Conservation (phyloP, 2,329 filamentous ascomycete species). For the Aspergillus sojae region DNA sequence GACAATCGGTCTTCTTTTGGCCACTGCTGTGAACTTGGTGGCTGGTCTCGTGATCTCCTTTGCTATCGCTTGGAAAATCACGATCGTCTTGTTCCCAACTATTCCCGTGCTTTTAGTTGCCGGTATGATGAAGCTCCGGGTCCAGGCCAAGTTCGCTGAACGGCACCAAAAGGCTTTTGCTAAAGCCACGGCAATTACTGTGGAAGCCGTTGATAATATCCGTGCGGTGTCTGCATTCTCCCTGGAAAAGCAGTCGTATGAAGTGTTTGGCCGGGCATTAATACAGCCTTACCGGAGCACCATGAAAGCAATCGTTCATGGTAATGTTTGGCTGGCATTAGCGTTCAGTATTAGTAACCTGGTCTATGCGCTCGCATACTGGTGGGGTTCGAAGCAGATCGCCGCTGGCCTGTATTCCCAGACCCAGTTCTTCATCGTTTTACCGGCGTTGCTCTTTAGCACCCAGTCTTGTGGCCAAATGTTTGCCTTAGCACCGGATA, state of each 20-base stretch:
- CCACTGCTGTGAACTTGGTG: slow-evolving; percentile 69
- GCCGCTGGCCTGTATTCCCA: slow-evolving; percentile 65
- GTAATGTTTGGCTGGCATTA: slow-evolving; percentile 48
- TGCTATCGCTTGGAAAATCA: slow-evolving; percentile 74
- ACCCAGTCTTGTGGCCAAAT: slow-evolving; percentile 74
- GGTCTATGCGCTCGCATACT: slow-evolving; percentile 75
- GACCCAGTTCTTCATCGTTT: slow-evolving; percentile 71
- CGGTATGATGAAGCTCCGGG: slow-evolving; percentile 68
- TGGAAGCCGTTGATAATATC: slow-evolving; percentile 56
- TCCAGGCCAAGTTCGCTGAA: slow-evolving; percentile 61
- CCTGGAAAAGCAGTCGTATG: slow-evolving; percentile 52
- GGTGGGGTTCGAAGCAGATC: slow-evolving; percentile 75
- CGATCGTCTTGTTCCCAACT: slow-evolving; percentile 68
- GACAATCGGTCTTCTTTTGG: slow-evolving; percentile 68
- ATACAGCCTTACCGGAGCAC: slow-evolving; percentile 51
- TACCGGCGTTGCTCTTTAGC: slow-evolving; percentile 70
- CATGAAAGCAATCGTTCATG: slow-evolving; percentile 48
- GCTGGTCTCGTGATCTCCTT: slow-evolving; percentile 69
- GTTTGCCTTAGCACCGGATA: slow-evolving; percentile 73
- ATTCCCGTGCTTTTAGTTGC: slow-evolving; percentile 70
- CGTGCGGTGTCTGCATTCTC: slow-evolving; percentile 55
- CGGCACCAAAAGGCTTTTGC: slow-evolving; percentile 54
- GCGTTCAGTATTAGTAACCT: slow-evolving; percentile 58
- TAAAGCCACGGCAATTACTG: slow-evolving; percentile 52
- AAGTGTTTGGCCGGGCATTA: slow-evolving; percentile 48